Conservation (phyloP, 768 basidiomycete species). For the Trametes gibbosa region DNA sequence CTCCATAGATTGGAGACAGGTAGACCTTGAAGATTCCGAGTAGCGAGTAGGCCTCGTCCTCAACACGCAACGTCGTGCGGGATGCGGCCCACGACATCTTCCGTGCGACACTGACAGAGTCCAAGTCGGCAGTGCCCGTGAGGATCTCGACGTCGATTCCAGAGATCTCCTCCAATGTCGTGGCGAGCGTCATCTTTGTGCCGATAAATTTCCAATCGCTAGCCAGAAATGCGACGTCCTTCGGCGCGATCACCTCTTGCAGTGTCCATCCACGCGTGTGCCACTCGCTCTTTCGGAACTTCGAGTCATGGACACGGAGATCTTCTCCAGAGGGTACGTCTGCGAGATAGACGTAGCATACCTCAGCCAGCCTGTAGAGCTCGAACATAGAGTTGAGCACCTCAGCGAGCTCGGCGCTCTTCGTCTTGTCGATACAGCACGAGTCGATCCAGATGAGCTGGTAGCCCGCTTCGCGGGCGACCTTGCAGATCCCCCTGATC, state of each 20-base stretch:
- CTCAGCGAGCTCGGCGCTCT: neutral
- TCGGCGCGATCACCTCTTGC: neutral
- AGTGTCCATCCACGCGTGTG: neutral
- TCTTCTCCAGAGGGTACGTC: neutral
- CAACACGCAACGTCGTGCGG: neutral
- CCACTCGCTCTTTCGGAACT: neutral
- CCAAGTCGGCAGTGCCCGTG: neutral
- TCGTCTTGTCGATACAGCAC: neutral
- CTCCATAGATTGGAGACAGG: neutral
- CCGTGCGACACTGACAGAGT: neutral
- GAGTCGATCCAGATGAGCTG: neutral
- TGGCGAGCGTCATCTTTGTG: neutral
- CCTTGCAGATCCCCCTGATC: neutral
- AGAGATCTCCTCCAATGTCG: neutral
- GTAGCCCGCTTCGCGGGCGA: neutral
- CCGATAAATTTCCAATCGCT: neutral
- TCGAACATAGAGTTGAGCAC: neutral
- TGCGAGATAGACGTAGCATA: neutral
- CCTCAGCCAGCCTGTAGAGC: neutral
- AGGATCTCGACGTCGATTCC: neutral
- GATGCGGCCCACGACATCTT: neutral
- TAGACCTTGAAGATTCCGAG: neutral
- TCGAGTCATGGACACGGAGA: neutral
- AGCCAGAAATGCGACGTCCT: neutral
- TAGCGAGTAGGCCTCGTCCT: neutral